phyloP scores from a whole-genome alignment of 2,329 filamentous ascomycete genomes.

The Colletotrichum sp. region DNA sequence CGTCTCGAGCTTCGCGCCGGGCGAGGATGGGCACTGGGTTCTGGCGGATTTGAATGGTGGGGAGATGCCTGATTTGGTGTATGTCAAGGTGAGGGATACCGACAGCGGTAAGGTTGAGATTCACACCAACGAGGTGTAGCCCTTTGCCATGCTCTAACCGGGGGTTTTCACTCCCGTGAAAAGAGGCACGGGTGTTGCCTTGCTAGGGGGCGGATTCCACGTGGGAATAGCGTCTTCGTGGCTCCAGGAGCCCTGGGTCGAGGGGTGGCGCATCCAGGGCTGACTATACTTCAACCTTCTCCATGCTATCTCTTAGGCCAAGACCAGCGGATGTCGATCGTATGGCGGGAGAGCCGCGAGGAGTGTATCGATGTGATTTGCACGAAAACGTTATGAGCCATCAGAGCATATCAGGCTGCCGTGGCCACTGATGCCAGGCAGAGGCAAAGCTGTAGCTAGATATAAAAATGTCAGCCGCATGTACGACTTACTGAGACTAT shows the following conservation, averaged over 20 bases:
- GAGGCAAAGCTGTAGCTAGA: too few relatives aligned
- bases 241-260: neutral
- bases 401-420: rapidly evolving
- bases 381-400: too few relatives aligned
- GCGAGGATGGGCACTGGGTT: neutral
- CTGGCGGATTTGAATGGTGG: neutral
- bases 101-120: neutral
- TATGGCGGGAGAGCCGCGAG: too few relatives aligned
- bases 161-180: rapidly evolving
- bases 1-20: neutral
- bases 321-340: too few relatives aligned
- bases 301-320: too few relatives aligned
- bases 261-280: neutral
- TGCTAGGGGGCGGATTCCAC: neutral
- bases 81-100: neutral
- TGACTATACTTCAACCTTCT: too few relatives aligned
- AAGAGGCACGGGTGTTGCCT: neutral
- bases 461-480: too few relatives aligned
- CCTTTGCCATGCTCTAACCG: rapidly evolving
- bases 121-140: neutral
- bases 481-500: neutral
- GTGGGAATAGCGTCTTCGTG: neutral
- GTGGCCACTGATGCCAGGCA: too few relatives aligned
- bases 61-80: neutral
- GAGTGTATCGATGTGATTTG: too few relatives aligned